These are phyloP conservation scores for Calonectria leucothoes DNA, from an alignment of 2,329 filamentous ascomycete species.

Conservation along the genomic window DNA sequence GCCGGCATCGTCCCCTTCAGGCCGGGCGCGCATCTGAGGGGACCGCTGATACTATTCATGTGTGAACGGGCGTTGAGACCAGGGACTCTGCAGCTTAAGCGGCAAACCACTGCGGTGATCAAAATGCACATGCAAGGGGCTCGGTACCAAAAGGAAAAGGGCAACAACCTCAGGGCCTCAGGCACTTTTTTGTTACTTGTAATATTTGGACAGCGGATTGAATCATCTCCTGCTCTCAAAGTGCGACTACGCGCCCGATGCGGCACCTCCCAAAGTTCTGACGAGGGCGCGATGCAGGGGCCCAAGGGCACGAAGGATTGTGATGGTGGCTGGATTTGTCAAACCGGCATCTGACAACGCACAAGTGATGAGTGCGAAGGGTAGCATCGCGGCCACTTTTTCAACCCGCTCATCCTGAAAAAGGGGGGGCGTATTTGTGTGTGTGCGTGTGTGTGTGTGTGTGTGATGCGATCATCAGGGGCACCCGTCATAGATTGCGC, in stretches of 20 bases:
- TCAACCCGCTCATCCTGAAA: background rate
- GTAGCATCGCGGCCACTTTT: background rate
- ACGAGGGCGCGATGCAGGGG: background rate
- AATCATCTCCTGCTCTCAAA: background rate
- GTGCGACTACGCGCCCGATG: background rate
- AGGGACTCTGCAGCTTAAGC: background rate
- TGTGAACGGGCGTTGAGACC: constrained; percentile 2
- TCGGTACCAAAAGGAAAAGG: background rate
- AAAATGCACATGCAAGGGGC: constrained; percentile 5
- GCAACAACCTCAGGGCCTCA: background rate
- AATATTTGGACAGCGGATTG: background rate
- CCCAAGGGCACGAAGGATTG: constrained; percentile 5
- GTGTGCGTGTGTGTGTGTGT: background rate
- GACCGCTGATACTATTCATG: background rate
- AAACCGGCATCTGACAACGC: background rate
- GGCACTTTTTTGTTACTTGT: background rate
- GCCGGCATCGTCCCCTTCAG: constrained; percentile 2
- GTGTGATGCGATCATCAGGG: constrained; percentile 10
- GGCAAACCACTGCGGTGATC: background rate
- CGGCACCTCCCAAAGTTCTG: background rate
- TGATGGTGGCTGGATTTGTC: background rate
- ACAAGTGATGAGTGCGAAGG: background rate
- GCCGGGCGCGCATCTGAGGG: constrained; percentile 6
- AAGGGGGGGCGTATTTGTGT: background rate
- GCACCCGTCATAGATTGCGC: background rate